These are phyloP conservation scores for Melocanna baccifera DNA, from an alignment of 176 grass and related monocot species.

Conservation along the genomic window DNA sequence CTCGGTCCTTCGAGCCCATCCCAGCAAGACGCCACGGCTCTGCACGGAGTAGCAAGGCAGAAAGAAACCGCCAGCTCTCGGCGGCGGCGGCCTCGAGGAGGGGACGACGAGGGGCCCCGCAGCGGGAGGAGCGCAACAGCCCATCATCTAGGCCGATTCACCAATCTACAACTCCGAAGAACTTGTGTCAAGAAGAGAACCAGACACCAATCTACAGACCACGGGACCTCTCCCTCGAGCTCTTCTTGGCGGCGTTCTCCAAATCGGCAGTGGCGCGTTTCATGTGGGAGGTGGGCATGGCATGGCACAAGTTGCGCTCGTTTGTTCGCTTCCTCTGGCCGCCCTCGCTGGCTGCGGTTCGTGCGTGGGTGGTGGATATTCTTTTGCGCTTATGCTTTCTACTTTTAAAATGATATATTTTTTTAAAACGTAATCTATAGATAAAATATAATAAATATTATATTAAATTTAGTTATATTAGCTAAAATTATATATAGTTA, in stretches of 20 bases:
- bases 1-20: background rate
- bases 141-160: constrained; percentile 2
- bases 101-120: background rate
- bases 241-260: constrained; percentile 5
- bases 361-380: background rate
- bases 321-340: constrained; percentile 22
- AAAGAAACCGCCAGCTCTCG: background rate
- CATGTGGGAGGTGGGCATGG: constrained; percentile 13
- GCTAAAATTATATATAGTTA: too few species aligned
- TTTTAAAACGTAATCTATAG: too few species aligned
- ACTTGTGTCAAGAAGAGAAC: background rate
- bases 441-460: too few species aligned
- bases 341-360: constrained; percentile 23
- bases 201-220: background rate
- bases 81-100: background rate
- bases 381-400: too few species aligned
- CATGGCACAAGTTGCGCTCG: background rate
- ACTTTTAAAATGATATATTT: too few species aligned
- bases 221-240: background rate
- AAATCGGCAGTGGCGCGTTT: background rate
- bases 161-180: background rate
- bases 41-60: background rate
- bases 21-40: background rate
- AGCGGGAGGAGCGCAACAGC: background rate
- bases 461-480: fast-evolving